Conservation (phyloP, 2,329 filamentous ascomycete genomes). For the Fusarium udum region DNA sequence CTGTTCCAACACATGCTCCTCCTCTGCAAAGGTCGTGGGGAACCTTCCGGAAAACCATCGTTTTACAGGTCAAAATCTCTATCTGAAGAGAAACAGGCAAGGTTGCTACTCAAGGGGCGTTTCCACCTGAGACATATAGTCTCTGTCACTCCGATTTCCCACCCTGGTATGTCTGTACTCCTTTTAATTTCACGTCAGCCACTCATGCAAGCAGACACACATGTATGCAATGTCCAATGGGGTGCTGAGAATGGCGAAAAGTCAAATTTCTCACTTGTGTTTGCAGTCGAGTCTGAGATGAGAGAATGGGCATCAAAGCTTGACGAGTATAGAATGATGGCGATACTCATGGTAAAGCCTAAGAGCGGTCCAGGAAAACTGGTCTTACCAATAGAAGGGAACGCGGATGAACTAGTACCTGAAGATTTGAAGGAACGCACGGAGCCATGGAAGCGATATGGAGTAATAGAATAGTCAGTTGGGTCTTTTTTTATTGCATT, state of each 20-base stretch:
- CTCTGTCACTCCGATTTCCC: too few relatives aligned
- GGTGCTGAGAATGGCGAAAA: accelerated
- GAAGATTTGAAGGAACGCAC: neutral
- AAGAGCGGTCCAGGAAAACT: accelerated
- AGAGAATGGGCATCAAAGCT: neutral
- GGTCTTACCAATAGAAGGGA: accelerated
- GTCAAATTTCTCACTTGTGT: neutral
- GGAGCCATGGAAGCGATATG: neutral
- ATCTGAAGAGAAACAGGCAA: neutral
- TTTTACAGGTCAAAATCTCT: accelerated
- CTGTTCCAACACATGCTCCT: neutral
- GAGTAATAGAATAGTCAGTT: neutral
- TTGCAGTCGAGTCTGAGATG: neutral
- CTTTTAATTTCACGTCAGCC: accelerated
- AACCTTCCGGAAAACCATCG: accelerated
- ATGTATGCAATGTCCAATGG: neutral
- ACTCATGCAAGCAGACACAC: accelerated
- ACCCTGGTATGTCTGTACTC: accelerated
- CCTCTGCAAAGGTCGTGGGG: accelerated
- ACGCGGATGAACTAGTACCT: accelerated
- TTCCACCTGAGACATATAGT: accelerated
- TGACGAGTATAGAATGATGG: neutral
- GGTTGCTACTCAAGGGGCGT: accelerated
- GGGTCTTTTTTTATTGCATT: accelerated
- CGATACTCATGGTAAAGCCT: accelerated